Conservation (phyloP, 345 rosid genomes). For the Alliaria petiolata region DNA sequence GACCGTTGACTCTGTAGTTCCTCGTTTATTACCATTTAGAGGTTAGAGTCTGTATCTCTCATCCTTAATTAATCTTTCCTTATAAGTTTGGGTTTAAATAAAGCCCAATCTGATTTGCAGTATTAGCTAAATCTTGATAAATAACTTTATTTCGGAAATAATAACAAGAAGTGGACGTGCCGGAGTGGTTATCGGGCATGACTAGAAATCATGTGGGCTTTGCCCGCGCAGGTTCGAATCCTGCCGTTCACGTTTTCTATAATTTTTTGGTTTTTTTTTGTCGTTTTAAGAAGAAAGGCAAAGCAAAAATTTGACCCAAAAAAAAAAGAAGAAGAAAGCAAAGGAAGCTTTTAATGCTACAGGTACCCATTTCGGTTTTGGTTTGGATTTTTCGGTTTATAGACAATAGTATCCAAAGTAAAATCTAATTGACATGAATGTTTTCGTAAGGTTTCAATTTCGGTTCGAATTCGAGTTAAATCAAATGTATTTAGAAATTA, state of each 20-base stretch:
- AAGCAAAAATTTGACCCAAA: too few relatives aligned
- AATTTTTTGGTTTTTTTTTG: not conserved
- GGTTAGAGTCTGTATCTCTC: not conserved
- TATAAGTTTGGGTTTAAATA: not conserved
- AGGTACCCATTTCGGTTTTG: too few relatives aligned
- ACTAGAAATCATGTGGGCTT: slow-evolving; percentile 94
- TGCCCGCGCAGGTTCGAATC: slow-evolving; percentile 92
- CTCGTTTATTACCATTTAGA: slow-evolving; percentile 21
- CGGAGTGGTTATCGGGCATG: slow-evolving; percentile 67
- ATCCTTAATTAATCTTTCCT: not conserved
- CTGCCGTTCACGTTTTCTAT: slow-evolving; percentile 35
- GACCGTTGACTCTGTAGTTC: slow-evolving; percentile 29
- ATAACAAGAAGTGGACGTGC: slow-evolving; percentile 15
- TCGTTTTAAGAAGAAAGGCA: too few relatives aligned
- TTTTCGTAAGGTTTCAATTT: too few relatives aligned
- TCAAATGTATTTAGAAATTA: too few relatives aligned
- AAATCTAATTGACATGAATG: too few relatives aligned
- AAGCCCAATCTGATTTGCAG: slow-evolving; percentile 2
- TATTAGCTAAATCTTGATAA: not conserved
- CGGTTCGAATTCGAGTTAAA: too few relatives aligned
- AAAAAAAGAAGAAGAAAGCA: too few relatives aligned
- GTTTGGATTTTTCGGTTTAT: too few relatives aligned
- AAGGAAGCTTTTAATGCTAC: too few relatives aligned
- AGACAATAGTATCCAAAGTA: too few relatives aligned
- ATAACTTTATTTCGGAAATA: too few relatives aligned